These are phyloP conservation scores for Inosperma sp. DNA, from an alignment of 768 basidiomycete species.

Conservation along the genomic window DNA sequence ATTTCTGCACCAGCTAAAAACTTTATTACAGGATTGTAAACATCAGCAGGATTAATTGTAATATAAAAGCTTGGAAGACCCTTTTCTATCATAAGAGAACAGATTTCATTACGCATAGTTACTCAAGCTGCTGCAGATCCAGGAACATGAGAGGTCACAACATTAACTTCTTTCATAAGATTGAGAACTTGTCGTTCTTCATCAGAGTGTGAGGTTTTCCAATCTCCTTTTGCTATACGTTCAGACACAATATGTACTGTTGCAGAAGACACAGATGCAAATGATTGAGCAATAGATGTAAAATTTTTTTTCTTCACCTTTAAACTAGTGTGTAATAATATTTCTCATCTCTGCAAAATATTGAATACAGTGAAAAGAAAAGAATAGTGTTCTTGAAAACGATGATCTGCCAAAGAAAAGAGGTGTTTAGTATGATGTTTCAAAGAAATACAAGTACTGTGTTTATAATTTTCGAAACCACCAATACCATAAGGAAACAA, in stretches of 20 bases:
- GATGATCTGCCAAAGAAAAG: neutral
- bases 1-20: slow-evolving; percentile 35
- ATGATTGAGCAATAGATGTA: neutral
- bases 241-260: neutral
- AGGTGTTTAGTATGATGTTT: neutral
- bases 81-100: slow-evolving; percentile 27
- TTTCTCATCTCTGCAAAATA: slow-evolving; percentile 32
- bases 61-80: slow-evolving; percentile 40
- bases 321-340: slow-evolving; percentile 9
- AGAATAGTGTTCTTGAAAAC: slow-evolving; percentile 36
- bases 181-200: neutral
- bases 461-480: slow-evolving; percentile 31
- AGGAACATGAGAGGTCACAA: slow-evolving; percentile 14
- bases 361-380: slow-evolving; percentile 40
- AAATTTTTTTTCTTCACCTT: neutral
- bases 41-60: slow-evolving; percentile 43
- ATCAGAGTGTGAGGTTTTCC: neutral
- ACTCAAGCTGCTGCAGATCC: slow-evolving; percentile 29
- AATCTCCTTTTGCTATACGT: neutral
- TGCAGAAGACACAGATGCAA: neutral
- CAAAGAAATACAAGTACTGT: neutral
- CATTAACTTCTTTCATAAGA: slow-evolving; percentile 10
- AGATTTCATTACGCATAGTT: slow-evolving; percentile 35
- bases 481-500: slow-evolving; percentile 41
- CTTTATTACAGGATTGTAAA: slow-evolving; percentile 39